A percentile compares a stretch with the other conserved stretches of the same genome.
phyloP scores from a whole-genome alignment of 164 flowering plant genomes.

The Liquidambar formosana region DNA sequence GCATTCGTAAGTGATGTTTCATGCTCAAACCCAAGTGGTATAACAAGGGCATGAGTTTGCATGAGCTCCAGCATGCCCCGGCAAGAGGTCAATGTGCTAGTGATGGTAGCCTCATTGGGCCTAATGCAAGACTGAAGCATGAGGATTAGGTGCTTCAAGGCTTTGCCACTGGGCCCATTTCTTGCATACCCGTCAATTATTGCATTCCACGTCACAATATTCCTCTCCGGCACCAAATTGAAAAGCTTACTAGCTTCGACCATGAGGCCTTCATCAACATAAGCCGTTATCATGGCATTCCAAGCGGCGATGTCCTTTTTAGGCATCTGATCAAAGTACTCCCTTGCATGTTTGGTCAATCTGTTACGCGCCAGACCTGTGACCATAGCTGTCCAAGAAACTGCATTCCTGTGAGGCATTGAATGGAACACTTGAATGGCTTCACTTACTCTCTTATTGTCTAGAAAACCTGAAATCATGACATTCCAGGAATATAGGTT shows the following conservation, averaged over 20 bases:
- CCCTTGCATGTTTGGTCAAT: slow-evolving; percentile 33
- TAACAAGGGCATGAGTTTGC: slow-evolving; percentile 49
- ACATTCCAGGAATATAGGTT: slow-evolving; percentile 56
- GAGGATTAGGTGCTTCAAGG: slow-evolving; percentile 35
- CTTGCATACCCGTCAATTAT: slow-evolving; percentile 53
- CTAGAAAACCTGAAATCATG: slow-evolving; percentile 46
- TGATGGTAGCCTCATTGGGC: slow-evolving; percentile 48
- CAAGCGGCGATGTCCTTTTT: slow-evolving; percentile 55
- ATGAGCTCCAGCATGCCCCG: slow-evolving; percentile 30
- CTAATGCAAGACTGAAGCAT: slow-evolving; percentile 38
- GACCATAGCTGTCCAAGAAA: slow-evolving; percentile 66
- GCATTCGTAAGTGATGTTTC: slow-evolving; percentile 44
- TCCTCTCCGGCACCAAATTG: slow-evolving; percentile 37
- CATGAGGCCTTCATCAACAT: slow-evolving; percentile 40
- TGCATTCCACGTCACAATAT: slow-evolving; percentile 52
- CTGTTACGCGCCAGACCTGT: slow-evolving; percentile 55
- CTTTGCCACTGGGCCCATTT: slow-evolving; percentile 35
- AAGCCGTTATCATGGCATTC: slow-evolving; percentile 68
- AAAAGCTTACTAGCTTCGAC: slow-evolving; percentile 52
- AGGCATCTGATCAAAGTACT: slow-evolving; percentile 57
- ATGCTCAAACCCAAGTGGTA: slow-evolving; percentile 47
- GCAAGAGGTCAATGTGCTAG: slow-evolving; percentile 44
- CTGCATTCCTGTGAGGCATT: slow-evolving; percentile 48
- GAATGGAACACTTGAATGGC: slow-evolving; percentile 43
- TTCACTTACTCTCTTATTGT: slow-evolving; percentile 29